Evolutionary conservation across 2,329 filamentous ascomycete species (phyloP).

Genomic region (Pestalotiopsis sp.): DNA sequence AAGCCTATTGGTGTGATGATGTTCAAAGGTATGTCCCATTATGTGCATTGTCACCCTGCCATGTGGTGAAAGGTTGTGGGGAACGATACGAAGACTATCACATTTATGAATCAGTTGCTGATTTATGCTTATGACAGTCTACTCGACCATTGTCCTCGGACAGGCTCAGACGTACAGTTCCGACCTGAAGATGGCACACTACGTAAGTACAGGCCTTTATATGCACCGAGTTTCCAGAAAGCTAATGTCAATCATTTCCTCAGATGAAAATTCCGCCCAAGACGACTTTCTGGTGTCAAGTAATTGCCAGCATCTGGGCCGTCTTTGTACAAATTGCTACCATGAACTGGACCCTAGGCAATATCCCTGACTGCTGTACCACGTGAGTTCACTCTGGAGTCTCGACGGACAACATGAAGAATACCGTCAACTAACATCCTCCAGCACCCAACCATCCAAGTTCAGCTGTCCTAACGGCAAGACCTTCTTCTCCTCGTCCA

Average conservation of each 20-base stretch:
- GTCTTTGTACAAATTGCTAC: conserved; percentile 51
- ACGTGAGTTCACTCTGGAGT: conserved; percentile 21
- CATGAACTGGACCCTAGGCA: conserved; percentile 49
- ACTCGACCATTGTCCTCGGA: conserved; percentile 39
- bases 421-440: conserved; percentile 34
- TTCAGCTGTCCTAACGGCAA: conserved; percentile 46
- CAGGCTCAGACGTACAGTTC: conserved; percentile 37
- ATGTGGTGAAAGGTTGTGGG: background rate
- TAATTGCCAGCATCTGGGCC: conserved; percentile 50
- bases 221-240: background rate
- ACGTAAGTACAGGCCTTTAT: conserved; percentile 16
- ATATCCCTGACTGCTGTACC: conserved; percentile 46
- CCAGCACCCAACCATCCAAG: conserved; percentile 44
- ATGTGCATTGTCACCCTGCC: too few relatives aligned
- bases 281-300: conserved; percentile 52
- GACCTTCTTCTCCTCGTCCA: conserved; percentile 52
- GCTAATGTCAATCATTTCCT: background rate
- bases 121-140: conserved; percentile 34
- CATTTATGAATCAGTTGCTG: background rate
- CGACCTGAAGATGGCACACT: conserved; percentile 40
- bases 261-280: conserved; percentile 45
- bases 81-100: background rate
- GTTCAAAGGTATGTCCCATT: conserved; percentile 42
- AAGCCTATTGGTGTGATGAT: conserved; percentile 58
- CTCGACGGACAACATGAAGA: conserved; percentile 19